Percentiles rank a stretch among this genome's conserved stretches.
These are phyloP conservation scores for Tulasnella sp. DNA, from an alignment of 768 basidiomycete species.

Conservation along the genomic window DNA sequence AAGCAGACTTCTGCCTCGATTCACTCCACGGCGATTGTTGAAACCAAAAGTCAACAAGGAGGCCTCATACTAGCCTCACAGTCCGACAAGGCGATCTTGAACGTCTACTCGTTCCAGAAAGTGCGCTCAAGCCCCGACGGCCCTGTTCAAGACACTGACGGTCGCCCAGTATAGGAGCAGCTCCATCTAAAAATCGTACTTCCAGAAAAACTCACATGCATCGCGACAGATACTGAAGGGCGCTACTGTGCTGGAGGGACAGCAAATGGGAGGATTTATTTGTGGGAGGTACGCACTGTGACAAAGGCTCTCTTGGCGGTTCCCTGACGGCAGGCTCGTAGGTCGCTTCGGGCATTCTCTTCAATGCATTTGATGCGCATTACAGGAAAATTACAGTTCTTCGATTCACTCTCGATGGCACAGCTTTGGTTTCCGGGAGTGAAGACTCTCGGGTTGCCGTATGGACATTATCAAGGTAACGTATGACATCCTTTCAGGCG, in stretches of 20 bases:
- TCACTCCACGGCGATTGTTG: constrained; percentile 65
- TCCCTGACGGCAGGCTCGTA: constrained; percentile 38
- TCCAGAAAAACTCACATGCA: constrained; percentile 82
- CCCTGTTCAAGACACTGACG: background rate
- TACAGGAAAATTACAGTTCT: constrained; percentile 84
- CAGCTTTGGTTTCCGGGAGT: constrained; percentile 75
- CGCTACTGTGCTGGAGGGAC: constrained; percentile 85
- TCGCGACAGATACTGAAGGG: constrained; percentile 69
- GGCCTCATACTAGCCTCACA: constrained; percentile 83
- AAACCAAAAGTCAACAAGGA: constrained; percentile 67
- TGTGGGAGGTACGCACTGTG: constrained; percentile 86
- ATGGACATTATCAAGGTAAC: constrained; percentile 83
- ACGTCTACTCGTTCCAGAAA: constrained; percentile 93
- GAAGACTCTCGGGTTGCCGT: constrained; percentile 87
- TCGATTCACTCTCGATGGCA: constrained; percentile 78
- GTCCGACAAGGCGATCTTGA: constrained; percentile 80
- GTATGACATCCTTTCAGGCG: constrained; percentile 34
- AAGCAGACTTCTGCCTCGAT: constrained; percentile 70
- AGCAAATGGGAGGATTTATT: constrained; percentile 78
- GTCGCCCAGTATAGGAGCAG: constrained; percentile 65
- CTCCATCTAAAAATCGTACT: constrained; percentile 78
- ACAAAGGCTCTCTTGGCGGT: background rate
- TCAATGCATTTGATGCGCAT: constrained; percentile 90
- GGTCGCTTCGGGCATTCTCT: constrained; percentile 91
- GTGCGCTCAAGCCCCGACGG: constrained; percentile 41